phyloP scores from a whole-genome alignment of 768 basidiomycete genomes.

The Tulasnella sp. region DNA sequence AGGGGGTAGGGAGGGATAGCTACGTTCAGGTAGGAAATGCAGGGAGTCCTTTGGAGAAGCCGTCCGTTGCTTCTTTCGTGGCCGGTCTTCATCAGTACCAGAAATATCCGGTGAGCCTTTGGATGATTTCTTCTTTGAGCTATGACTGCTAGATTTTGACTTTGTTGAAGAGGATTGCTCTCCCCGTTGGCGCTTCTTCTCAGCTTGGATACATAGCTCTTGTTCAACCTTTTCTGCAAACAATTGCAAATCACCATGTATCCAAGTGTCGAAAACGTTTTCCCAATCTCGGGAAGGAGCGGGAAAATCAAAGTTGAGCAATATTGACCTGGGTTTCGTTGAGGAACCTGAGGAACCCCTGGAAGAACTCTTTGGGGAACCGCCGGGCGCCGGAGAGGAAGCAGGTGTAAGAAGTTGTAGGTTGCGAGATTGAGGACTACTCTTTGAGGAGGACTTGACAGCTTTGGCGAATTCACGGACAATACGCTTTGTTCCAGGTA shows the following conservation, averaged over 20 bases:
- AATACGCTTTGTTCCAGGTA: slow-evolving; percentile 85
- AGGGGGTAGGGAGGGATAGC: no score
- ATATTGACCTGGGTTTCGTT: slow-evolving; percentile 49
- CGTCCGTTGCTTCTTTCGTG: no score
- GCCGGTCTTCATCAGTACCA: no score
- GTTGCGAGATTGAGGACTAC: slow-evolving; percentile 17
- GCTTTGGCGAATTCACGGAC: slow-evolving; percentile 64
- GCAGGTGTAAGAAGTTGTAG: slow-evolving; percentile 12
- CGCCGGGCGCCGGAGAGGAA: slow-evolving; percentile 39
- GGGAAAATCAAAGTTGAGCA: slow-evolving; percentile 79
- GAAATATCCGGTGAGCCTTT: no score
- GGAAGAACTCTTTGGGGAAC: not conserved
- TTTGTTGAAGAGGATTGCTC: no score
- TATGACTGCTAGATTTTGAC: no score
- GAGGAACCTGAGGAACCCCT: slow-evolving; percentile 21
- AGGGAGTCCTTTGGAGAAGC: no score
- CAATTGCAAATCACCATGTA: slow-evolving; percentile 74
- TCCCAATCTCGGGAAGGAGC: slow-evolving; percentile 79
- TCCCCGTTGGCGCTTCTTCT: slow-evolving; percentile 29
- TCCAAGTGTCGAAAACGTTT: slow-evolving; percentile 79
- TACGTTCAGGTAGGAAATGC: no score
- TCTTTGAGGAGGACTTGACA: slow-evolving; percentile 30
- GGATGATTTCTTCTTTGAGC: no score
- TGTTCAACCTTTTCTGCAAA: slow-evolving; percentile 52
- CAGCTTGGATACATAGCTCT: slow-evolving; percentile 36